These are phyloP conservation scores for Bauhinia variegata DNA, from an alignment of 306 rosid genomes.

Conservation along the genomic window DNA sequence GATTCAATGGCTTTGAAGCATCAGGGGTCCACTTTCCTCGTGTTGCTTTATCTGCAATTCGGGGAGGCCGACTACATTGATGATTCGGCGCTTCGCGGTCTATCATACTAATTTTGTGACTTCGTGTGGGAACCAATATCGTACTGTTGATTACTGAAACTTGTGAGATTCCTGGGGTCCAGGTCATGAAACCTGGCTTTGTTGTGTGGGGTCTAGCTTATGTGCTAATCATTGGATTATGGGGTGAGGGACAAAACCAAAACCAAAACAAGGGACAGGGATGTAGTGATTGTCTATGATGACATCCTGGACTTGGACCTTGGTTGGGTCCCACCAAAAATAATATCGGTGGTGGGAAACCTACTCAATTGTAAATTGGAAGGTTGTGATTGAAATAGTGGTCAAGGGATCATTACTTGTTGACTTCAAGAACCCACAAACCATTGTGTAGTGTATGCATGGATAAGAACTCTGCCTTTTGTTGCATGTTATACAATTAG, in stretches of 20 bases:
- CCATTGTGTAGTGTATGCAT: no score
- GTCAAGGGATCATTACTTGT: conserved; percentile 24
- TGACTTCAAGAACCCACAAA: background rate
- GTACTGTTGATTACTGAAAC: background rate
- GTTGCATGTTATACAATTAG: no score
- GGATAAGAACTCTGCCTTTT: no score
- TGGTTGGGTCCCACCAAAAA: conserved; percentile 17
- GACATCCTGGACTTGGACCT: conserved; percentile 14
- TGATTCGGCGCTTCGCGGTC: conserved; percentile 18
- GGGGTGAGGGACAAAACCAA: conserved; percentile 3
- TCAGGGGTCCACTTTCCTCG: conserved; percentile 35
- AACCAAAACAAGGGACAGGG: background rate
- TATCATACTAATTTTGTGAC: background rate
- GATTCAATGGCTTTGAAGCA: conserved; percentile 32
- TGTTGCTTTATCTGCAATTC: background rate
- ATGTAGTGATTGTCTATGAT: conserved; percentile 20
- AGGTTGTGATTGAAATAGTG: conserved; percentile 13
- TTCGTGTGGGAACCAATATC: background rate
- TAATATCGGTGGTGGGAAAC: conserved; percentile 20
- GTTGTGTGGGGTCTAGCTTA: background rate
- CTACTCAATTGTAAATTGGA: conserved; percentile 30
- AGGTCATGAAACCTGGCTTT: conserved; percentile 10
- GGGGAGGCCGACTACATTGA: background rate
- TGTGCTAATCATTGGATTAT: conserved; percentile 32
- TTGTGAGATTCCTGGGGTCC: conserved; percentile 19